Percentiles rank a stretch among this genome's conserved stretches.
phyloP scores from a whole-genome alignment of 305 asterid genomes.

The Striga hermonthica region DNA sequence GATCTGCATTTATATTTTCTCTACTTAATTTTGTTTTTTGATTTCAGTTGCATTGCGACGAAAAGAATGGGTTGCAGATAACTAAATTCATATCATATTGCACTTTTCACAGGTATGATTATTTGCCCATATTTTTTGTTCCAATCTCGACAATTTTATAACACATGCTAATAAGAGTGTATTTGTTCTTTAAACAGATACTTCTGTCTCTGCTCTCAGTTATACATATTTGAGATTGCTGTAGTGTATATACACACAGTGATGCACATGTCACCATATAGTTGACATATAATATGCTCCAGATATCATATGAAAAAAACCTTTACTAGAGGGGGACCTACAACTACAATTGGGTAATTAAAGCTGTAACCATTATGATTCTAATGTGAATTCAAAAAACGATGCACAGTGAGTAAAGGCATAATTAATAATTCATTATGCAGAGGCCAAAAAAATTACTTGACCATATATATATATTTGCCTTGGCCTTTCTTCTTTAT shows the following conservation, averaged over 20 bases:
- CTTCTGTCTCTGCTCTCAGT: not conserved
- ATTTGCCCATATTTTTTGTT: slow-evolving; percentile 16
- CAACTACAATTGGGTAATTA: not conserved
- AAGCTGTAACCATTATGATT: not conserved
- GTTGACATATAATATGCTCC: too few relatives aligned
- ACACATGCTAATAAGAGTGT: not conserved
- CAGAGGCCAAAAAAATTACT: too few relatives aligned
- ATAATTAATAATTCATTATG: too few relatives aligned
- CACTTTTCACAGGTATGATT: slow-evolving; percentile 69
- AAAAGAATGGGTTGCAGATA: slow-evolving; percentile 66
- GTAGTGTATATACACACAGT: not conserved
- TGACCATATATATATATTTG: not conserved
- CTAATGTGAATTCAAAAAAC: not conserved
- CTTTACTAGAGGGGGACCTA: not conserved
- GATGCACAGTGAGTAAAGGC: too few relatives aligned
- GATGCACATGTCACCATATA: not conserved
- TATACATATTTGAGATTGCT: not conserved
- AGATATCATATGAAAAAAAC: not conserved
- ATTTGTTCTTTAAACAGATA: not conserved
- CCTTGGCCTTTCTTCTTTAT: slow-evolving; percentile 16
- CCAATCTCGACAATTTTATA: not conserved
- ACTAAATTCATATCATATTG: slow-evolving; percentile 86
- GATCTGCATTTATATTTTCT: not conserved
- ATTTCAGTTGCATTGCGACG: slow-evolving; percentile 74
- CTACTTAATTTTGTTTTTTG: slow-evolving; percentile 27